Evolutionary conservation across 306 rosid species (phyloP), one percentile per base, ranked within the genome.

Genomic region (Nissolia schottii): DNA sequence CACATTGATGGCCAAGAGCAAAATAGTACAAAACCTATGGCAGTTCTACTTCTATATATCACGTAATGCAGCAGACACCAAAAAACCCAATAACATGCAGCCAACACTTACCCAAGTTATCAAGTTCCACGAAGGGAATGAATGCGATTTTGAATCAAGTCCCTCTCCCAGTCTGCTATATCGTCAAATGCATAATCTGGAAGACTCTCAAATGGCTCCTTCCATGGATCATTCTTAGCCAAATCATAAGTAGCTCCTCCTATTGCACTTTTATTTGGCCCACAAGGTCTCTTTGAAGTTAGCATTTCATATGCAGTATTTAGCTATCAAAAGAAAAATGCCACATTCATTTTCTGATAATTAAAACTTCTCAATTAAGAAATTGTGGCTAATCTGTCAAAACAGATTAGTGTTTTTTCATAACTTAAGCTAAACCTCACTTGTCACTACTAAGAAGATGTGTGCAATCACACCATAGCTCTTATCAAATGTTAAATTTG

Each of bases 141-240:
- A 6, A 89, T 75, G 18, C 84, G 85, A 18, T 85, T 77, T 81
- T 79, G 88, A 80, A 94, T 85, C 90, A 91, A 80, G 40, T 79
- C 81, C 79, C 97, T 94, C 76, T 94, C 98, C 98, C 97, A 91
- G 48, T 83, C 91, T 55, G 97, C 88, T 54, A 94, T 60, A 43
- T 75, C 91, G 80, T 84, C 91, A 54, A 93, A 91, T 18, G 97
- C 97, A 75, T 80, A 4, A 54, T 91, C 96, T 24, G 98, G 86
- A 73, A 93, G 98, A 73, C 35, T 84, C 85, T 91, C 94, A 71
- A 93, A 89, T 24, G 98, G 92, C 80, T 93, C 96, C 83, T 93
- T 91, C 94, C 92, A 86, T 9, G 83, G 91, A 75, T 94, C 88
- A 55, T 86, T 85, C 83, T 91, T 94, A 37, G 88, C 87, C 72